Evolutionary conservation across 129 eudicot genomes (phyloP).

Genomic region (Flaveria trinervia): DNA sequence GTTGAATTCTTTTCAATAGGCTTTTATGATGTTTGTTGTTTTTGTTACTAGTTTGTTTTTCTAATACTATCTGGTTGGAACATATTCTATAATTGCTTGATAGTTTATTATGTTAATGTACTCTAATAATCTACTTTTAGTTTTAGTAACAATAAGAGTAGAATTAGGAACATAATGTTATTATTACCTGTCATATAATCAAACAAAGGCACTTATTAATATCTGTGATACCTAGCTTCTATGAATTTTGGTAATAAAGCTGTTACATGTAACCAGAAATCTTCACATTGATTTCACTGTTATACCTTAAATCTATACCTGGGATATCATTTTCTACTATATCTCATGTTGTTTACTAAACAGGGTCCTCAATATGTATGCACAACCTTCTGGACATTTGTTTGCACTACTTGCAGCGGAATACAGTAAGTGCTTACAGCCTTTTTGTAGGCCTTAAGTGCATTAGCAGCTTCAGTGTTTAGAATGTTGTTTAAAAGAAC

Average conservation of each 20-base stretch:
- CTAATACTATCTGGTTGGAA: too few relatives aligned
- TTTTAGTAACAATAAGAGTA: conserved; percentile 2
- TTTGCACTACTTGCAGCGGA: conserved; percentile 74
- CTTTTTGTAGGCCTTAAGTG: conserved; percentile 6
- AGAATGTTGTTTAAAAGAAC: neutral
- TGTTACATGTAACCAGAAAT: conserved; percentile 7
- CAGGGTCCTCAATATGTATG: conserved; percentile 97
- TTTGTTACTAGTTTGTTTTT: too few relatives aligned
- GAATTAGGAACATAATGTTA: neutral
- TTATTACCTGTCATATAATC: neutral
- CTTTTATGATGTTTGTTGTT: too few relatives aligned
- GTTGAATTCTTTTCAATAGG: too few relatives aligned
- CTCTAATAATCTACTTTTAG: neutral
- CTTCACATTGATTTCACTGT: conserved; percentile 2
- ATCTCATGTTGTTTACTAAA: conserved; percentile 7
- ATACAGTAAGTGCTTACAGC: conserved; percentile 37
- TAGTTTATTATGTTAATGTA: neutral
- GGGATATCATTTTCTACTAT: neutral
- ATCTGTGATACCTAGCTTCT: neutral
- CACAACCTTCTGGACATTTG: conserved; percentile 75
- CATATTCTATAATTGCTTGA: neutral
- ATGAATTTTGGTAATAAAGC: neutral
- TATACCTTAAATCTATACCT: neutral
- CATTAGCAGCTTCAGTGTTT: neutral
- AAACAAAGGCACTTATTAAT: neutral